Percentiles rank a stretch among this genome's conserved stretches.
phyloP scores from a whole-genome alignment of 1,284 basidiomycete species.

The Trametes versicolor region DNA sequence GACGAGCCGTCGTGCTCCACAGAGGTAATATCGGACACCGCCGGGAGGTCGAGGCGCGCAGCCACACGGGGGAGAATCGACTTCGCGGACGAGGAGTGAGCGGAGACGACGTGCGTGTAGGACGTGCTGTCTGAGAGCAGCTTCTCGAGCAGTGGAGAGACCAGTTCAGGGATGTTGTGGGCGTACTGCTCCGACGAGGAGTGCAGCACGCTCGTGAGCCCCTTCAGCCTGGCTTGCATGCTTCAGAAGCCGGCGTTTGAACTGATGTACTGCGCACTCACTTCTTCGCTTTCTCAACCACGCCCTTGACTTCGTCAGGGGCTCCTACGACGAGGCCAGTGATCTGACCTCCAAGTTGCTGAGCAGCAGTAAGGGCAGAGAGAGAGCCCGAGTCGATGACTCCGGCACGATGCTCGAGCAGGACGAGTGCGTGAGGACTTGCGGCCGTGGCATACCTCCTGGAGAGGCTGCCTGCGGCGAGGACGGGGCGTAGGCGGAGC shows the following conservation, averaged over 20 bases:
- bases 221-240: conserved; percentile 50
- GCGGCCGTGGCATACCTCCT: conserved; percentile 66
- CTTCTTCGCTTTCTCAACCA: conserved; percentile 86
- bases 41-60: conserved; percentile 85
- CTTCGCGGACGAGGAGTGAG: conserved; percentile 81
- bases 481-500: conserved; percentile 46
- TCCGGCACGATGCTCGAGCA: conserved; percentile 89
- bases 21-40: conserved; percentile 91
- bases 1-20: conserved; percentile 80
- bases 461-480: conserved; percentile 41
- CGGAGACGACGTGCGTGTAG: conserved; percentile 90
- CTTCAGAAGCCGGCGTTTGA: conserved; percentile 5
- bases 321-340: conserved; percentile 89
- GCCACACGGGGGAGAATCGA: conserved; percentile 90
- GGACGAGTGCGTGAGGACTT: conserved; percentile 81
- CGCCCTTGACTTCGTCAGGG: conserved; percentile 73
- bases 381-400: conserved; percentile 87
- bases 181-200: conserved; percentile 57
- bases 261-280: conserved; percentile 47
- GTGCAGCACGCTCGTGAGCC: conserved; percentile 55
- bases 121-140: conserved; percentile 52
- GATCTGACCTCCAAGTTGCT: conserved; percentile 86
- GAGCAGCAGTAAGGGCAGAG: conserved; percentile 90
- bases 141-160: conserved; percentile 55
- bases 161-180: conserved; percentile 54